These are phyloP conservation scores for Podospora comata DNA, from an alignment of 495 filamentous ascomycete genomes.

Conservation along the genomic window DNA sequence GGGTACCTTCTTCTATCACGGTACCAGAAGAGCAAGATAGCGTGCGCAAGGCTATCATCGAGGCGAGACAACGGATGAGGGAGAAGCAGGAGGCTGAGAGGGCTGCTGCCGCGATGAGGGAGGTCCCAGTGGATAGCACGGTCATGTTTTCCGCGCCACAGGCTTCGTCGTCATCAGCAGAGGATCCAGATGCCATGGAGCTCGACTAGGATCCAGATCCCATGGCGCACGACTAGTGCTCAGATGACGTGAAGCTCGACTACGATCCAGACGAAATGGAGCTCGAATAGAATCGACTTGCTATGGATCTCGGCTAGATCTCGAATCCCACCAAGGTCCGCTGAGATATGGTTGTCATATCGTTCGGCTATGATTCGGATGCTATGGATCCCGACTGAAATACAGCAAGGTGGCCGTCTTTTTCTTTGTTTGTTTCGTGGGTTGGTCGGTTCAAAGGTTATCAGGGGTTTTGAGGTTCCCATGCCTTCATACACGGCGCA, in stretches of 20 bases:
- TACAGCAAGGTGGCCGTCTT: neutral
- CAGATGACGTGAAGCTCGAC: no score
- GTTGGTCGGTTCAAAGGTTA: neutral
- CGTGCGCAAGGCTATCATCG: constrained; percentile 81
- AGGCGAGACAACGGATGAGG: constrained; percentile 66
- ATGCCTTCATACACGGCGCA: neutral
- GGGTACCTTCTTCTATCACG: constrained; percentile 69
- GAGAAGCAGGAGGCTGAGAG: constrained; percentile 40
- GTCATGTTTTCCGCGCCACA: neutral
- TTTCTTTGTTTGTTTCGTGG: neutral
- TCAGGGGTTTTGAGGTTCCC: neutral
- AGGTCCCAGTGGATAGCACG: constrained; percentile 5
- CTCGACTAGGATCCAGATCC: constrained; percentile 44
- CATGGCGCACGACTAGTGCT: no score
- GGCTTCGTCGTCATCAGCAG: neutral
- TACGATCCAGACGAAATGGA: no score
- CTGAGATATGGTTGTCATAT: no score
- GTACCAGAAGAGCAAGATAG: constrained; percentile 74
- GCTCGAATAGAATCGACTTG: no score
- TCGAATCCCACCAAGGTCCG: no score
- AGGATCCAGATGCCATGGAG: constrained; percentile 68
- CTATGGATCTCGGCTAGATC: no score
- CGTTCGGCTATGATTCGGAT: constrained; percentile 45
- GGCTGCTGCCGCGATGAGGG: constrained; percentile 3
- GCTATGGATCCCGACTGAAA: constrained; percentile 68